Conservation (phyloP, 2,329 filamentous ascomycete species). For the Colletotrichum neosansevieriae region DNA sequence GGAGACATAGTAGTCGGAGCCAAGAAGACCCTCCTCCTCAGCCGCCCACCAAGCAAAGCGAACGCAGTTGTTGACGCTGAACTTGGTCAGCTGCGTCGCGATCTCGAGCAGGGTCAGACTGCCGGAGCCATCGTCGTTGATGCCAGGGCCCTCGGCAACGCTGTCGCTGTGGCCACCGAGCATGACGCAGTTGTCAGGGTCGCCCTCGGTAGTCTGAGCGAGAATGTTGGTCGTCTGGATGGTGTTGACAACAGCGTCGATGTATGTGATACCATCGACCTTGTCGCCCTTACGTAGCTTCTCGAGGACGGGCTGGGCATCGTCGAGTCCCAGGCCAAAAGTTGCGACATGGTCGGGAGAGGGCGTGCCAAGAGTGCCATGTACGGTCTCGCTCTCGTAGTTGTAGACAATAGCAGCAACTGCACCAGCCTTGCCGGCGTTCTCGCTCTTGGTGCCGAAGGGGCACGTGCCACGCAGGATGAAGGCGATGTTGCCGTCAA, state of each 20-base stretch:
- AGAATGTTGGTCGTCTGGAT: slow-evolving; percentile 71
- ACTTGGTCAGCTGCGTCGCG: slow-evolving; percentile 68
- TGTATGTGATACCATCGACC: slow-evolving; percentile 69
- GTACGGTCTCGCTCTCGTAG: slow-evolving; percentile 71
- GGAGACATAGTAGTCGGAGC: slow-evolving; percentile 71
- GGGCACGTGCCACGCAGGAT: slow-evolving; percentile 77
- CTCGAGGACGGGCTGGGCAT: slow-evolving; percentile 68
- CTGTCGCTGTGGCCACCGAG: slow-evolving; percentile 74
- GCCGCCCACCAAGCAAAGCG: slow-evolving; percentile 77
- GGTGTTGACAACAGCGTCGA: slow-evolving; percentile 67
- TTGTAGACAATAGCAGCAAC: slow-evolving; percentile 81
- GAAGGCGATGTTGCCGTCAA: slow-evolving; percentile 76
- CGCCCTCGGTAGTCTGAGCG: slow-evolving; percentile 70
- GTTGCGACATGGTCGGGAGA: slow-evolving; percentile 72
- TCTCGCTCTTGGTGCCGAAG: slow-evolving; percentile 78
- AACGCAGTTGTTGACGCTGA: slow-evolving; percentile 72
- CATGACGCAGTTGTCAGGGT: slow-evolving; percentile 74
- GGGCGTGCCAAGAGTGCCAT: slow-evolving; percentile 76
- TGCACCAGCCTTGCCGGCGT: slow-evolving; percentile 77
- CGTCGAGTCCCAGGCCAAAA: slow-evolving; percentile 72
- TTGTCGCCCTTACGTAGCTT: slow-evolving; percentile 63
- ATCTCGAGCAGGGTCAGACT: slow-evolving; percentile 72
- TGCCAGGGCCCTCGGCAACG: slow-evolving; percentile 74
- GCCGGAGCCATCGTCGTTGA: slow-evolving; percentile 84
- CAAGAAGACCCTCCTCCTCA: slow-evolving; percentile 75